Base-by-base conservation (phyloP, 352 stramenopile species). In the Globisporangium polare region DNA sequence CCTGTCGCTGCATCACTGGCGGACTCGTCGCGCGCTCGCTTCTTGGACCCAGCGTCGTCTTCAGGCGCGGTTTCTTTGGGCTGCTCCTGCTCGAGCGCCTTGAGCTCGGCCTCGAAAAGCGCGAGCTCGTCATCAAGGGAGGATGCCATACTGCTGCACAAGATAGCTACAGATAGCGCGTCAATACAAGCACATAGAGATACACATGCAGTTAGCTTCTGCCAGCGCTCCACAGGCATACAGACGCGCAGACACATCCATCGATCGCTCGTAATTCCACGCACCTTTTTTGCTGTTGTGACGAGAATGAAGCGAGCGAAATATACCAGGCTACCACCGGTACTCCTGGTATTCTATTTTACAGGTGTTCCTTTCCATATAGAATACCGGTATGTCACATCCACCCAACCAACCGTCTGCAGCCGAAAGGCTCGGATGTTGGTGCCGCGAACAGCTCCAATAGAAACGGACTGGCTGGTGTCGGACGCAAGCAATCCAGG, bases 81-180 rank as follows among this genome's bases (percentile, higher is more conserved):
- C 8, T 71, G n/a, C 1, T 47, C 18, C 70, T 82, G 60, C 68
- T 92, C 84, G 22, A 95, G 71, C 42, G 82, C 84, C 71, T 86
- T 74, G n/a, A 95, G 71, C 56, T 95, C 86, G 18, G 82, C 86
- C 65, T 92, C 78, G 58, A 95, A 95, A 51, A 68, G 84, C 56
- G 86, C 86, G 57, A 95, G 88, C 71, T 91, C 83, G 55, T 91
- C 84, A 62, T 95, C 86, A 58, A 93, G 55, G 47, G 81, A 41
- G 6, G 26, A 31, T 0, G 29, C 18, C 54, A 35, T 45, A n/a
- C 13, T 24, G n/a, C 26, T 3, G 0, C 15, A 26, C n/a, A 13
- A 37, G 22, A 7, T 13, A 54, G 15, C 47, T 54, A 17, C 27
- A 54, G 17, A 15, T 26, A 13, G 15, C 5, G 1, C 1, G 8